Evolutionary conservation across 305 asterid genomes (phyloP), one percentile per base, ranked within the genome.

Genomic region (Solanum hybrid): DNA sequence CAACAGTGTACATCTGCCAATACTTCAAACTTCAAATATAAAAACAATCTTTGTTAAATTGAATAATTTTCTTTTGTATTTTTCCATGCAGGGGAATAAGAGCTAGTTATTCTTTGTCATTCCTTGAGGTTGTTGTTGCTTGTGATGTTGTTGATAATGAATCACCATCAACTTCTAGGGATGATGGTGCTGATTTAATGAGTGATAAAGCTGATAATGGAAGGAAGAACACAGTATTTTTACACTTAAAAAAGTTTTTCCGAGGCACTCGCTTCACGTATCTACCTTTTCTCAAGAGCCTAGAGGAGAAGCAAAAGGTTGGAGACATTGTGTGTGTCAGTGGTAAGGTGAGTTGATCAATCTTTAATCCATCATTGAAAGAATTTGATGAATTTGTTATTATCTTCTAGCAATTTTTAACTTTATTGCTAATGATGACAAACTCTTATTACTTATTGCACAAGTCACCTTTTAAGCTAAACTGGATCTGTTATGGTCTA

Each of bases 201-300:
- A 90, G 87, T 76, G 94, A 92, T 86, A 94, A 88, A 89, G 90
- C 89, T 79, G 94, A 93, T 84, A 91, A 75, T 79, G 92, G 85
- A 81, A 91, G 87, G 90, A 92, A 89, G 85, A 94, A 93, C 89
- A 94, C 94, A 27, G 91, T 95, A 72, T 92, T 90, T 91, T 91
- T 97, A 93, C 99, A 97, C 94, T 94, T 96, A 93, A 97, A 97
- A 94, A 95, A 94, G 89, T 97, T 94, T 93, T 97, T 96, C 84
- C 98, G 99, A 86, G 99, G 99, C 73, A 88, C 95, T 73, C 99
- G 99, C 88, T 97, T 96, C 93, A 96, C 99, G 88, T 91, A 84
- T 91, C 84, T 88, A 66, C 97, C 98, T 89, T 96, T 97, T 92
- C 99, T 97, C 88, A 95, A 79, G 94, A 93, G 96, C 91, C 92